phyloP scores from a whole-genome alignment of 2,329 filamentous ascomycete species.

The Rutstroemia sp. region DNA sequence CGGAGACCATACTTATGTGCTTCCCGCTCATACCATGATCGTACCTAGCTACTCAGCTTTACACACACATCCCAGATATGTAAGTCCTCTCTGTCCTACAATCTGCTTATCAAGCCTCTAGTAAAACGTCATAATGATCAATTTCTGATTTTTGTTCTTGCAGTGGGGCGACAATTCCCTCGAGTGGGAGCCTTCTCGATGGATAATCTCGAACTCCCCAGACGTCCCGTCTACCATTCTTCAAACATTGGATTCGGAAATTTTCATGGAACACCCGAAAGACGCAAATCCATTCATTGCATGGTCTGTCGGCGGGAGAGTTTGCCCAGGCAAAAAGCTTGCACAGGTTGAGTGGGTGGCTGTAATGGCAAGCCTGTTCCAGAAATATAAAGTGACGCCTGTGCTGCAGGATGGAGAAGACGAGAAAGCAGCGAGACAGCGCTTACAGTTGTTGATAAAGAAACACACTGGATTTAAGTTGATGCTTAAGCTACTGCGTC shows the following conservation, averaged over 20 bases:
- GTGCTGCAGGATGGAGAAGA: background rate
- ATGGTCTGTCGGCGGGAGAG: conserved; percentile 28
- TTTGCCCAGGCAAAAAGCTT: conserved; percentile 20
- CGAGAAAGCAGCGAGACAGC: background rate
- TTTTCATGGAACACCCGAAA: background rate
- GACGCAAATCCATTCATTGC: background rate
- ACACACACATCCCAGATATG: background rate
- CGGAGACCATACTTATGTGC: background rate
- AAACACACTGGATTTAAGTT: background rate
- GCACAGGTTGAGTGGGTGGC: conserved; percentile 9
- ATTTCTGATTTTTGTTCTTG: background rate
- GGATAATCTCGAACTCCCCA: background rate
- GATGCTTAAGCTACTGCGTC: background rate
- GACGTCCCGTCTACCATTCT: background rate
- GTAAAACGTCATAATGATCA: no score
- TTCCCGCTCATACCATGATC: background rate
- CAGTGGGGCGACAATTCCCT: background rate
- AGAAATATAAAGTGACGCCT: background rate
- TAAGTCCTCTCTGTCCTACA: background rate
- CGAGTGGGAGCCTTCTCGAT: background rate
- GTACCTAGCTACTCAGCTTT: conserved; percentile 1
- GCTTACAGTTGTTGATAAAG: background rate
- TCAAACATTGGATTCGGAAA: background rate
- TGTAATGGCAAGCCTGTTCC: background rate
- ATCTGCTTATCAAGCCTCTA: background rate